These are phyloP conservation scores for Brassica hybrid DNA, from an alignment of 441 rosid genomes.

Conservation along the genomic window DNA sequence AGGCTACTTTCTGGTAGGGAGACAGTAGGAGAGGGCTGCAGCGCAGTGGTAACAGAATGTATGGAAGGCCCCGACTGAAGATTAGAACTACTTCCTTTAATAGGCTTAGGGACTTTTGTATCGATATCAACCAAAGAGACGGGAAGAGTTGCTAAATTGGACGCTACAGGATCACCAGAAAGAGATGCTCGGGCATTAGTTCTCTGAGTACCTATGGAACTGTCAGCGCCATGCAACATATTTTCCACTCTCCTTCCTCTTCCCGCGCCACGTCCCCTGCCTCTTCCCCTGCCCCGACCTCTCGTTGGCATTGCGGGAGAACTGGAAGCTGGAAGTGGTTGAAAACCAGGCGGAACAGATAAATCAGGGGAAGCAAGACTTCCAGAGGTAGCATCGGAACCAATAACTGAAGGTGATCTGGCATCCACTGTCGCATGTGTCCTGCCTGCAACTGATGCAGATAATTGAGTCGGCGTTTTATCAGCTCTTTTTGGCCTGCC, in stretches of 20 bases:
- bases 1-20: slow-evolving; percentile 5
- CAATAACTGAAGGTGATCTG: slow-evolving; percentile 44
- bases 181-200: slow-evolving; percentile 37
- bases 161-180: slow-evolving; percentile 43
- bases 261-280: slow-evolving; percentile 60
- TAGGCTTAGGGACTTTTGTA: slow-evolving; percentile 43
- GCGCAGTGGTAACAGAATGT: slow-evolving; percentile 42
- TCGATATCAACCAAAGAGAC: slow-evolving; percentile 41
- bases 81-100: slow-evolving; percentile 45
- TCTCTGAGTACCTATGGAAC: slow-evolving; percentile 43
- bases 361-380: slow-evolving; percentile 43
- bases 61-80: slow-evolving; percentile 43
- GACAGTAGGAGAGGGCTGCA: slow-evolving; percentile 36
- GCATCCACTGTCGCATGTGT: slow-evolving; percentile 50
- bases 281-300: slow-evolving; percentile 67
- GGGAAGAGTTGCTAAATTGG: slow-evolving; percentile 37
- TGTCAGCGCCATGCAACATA: slow-evolving; percentile 39
- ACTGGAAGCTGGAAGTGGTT: slow-evolving; percentile 42
- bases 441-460: slow-evolving; percentile 47
- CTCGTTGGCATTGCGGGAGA: slow-evolving; percentile 51
- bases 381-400: slow-evolving; percentile 42
- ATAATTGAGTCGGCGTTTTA: slow-evolving; percentile 49
- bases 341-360: slow-evolving; percentile 46
- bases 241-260: slow-evolving; percentile 70
- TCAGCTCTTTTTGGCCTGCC: slow-evolving; percentile 68